Conservation (phyloP, 371 early-diverging fungal species). For the Apophysomyces elegans region DNA sequence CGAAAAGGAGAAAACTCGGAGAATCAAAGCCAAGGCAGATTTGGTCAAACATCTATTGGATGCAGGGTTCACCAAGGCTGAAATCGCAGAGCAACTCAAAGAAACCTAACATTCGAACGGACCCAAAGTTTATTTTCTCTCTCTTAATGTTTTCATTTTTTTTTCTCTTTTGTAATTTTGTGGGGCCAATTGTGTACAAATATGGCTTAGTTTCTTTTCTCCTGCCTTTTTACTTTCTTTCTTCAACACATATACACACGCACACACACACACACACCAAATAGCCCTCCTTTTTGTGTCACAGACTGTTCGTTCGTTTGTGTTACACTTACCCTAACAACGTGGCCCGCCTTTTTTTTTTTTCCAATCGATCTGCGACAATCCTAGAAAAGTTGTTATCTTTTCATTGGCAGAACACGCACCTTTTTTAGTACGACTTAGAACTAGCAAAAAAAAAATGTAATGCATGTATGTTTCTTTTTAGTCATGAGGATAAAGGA, state of each 20-base stretch:
- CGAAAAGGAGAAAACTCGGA: constrained; percentile 46
- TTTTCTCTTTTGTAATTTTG: background rate
- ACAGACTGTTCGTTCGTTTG: constrained; percentile 11
- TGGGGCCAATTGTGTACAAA: constrained; percentile 10
- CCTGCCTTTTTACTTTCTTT: background rate
- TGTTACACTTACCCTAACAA: constrained; percentile 8
- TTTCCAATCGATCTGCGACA: constrained; percentile 3
- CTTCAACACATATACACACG: background rate
- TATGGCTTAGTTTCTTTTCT: constrained; percentile 11
- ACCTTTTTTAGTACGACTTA: background rate
- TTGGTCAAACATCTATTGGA: constrained; percentile 47
- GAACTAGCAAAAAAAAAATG: too few species aligned
- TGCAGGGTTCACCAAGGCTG: constrained; percentile 47
- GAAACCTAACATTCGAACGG: constrained; percentile 9
- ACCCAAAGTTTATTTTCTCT: background rate
- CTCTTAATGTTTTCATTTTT: too few species aligned
- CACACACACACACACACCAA: background rate
- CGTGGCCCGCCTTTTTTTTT: constrained; percentile 7
- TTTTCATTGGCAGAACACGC: constrained; percentile 1
- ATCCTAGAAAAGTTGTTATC: background rate
- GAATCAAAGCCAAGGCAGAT: constrained; percentile 52
- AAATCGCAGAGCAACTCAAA: constrained; percentile 48
- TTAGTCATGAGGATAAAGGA: background rate
- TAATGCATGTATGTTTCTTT: background rate
- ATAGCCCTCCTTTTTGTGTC: constrained; percentile 5